phyloP scores from a whole-genome alignment of 2,329 filamentous ascomycete species.

The Meredithiella fracta region DNA sequence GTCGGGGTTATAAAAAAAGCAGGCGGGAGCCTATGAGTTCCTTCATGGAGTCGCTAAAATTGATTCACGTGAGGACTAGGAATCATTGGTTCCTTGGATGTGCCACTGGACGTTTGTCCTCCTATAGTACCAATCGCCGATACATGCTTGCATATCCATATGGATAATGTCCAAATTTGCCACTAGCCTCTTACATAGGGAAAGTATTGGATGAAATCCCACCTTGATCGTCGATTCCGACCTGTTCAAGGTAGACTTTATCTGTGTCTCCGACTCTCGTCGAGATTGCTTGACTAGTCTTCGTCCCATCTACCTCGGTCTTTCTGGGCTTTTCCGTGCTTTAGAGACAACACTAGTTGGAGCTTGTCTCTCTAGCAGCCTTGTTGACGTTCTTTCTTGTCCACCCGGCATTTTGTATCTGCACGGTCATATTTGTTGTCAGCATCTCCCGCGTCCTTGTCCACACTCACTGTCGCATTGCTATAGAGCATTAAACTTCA shows the following conservation, averaged over 20 bases:
- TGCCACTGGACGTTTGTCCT: not conserved
- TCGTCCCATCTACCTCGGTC: too few relatives aligned
- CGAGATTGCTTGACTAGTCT: too few relatives aligned
- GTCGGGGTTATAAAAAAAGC: too few relatives aligned
- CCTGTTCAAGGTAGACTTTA: too few relatives aligned
- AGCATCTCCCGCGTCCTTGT: not conserved
- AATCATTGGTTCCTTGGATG: not conserved
- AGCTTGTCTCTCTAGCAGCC: not conserved
- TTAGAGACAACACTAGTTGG: too few relatives aligned
- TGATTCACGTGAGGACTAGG: conserved; percentile 12
- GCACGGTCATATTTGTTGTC: not conserved
- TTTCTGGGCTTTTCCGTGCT: too few relatives aligned
- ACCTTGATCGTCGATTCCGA: too few relatives aligned
- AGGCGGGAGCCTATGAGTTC: too few relatives aligned
- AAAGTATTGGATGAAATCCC: not conserved
- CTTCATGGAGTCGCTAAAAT: too few relatives aligned
- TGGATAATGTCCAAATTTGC: too few relatives aligned
- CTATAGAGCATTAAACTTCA: not conserved
- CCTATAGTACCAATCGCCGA: not conserved
- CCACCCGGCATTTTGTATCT: not conserved
- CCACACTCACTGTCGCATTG: not conserved
- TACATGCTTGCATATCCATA: not conserved
- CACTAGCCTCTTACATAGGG: not conserved
- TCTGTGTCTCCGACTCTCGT: too few relatives aligned
- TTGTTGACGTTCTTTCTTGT: not conserved